phyloP scores from a whole-genome alignment of 306 rosid species.

The Begonia masoniana region DNA sequence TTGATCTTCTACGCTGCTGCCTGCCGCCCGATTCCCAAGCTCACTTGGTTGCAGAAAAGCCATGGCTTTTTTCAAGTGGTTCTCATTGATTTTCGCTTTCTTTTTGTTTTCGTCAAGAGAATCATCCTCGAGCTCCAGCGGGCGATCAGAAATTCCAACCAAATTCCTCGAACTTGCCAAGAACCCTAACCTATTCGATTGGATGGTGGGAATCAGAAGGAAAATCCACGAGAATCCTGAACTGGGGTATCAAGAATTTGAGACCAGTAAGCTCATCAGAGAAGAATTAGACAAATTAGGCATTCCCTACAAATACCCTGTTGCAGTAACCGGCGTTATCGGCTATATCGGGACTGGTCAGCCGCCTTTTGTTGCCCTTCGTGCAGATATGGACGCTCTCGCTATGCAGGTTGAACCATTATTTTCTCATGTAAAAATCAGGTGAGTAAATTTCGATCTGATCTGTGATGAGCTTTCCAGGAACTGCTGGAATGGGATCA shows the following conservation, averaged over 20 bases:
- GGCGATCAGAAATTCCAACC: neutral
- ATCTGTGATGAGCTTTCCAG: slow-evolving; percentile 7
- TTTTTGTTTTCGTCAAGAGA: neutral
- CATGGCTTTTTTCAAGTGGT: neutral
- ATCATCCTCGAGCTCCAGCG: neutral
- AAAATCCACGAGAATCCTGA: slow-evolving; percentile 33
- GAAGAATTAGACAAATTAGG: slow-evolving; percentile 29
- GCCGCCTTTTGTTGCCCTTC: slow-evolving; percentile 22
- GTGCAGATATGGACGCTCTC: slow-evolving; percentile 39
- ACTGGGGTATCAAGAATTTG: slow-evolving; percentile 24
- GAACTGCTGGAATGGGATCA: slow-evolving; percentile 39
- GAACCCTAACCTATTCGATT: slow-evolving; percentile 22
- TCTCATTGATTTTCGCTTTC: neutral
- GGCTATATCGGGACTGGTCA: slow-evolving; percentile 16
- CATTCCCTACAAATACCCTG: slow-evolving; percentile 24
- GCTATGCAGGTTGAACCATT: slow-evolving; percentile 4
- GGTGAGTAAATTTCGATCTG: neutral
- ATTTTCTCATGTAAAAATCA: neutral
- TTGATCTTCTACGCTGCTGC: no score
- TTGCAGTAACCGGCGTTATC: slow-evolving; percentile 28
- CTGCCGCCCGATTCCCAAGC: no score
- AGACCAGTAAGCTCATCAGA: slow-evolving; percentile 29
- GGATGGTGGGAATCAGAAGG: slow-evolving; percentile 30
- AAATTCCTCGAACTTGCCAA: slow-evolving; percentile 19
- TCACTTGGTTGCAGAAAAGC: neutral